A percentile compares a stretch with the other conserved stretches of the same genome.
phyloP scores from a whole-genome alignment of 805 yeast genomes.

The Candida maris region DNA sequence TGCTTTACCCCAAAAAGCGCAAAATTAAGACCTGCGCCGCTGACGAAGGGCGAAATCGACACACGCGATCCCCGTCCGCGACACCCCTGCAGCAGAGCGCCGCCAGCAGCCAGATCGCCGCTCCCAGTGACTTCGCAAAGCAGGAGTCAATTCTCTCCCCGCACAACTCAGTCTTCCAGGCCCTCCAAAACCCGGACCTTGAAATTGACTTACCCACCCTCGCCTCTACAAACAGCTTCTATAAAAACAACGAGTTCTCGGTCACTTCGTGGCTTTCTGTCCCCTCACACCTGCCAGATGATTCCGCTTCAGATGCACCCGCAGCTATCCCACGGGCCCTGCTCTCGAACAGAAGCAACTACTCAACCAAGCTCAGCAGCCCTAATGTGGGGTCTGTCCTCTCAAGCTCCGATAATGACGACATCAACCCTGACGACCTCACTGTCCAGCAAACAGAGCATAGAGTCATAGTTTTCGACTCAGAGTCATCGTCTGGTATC shows the following conservation, averaged over 20 bases:
- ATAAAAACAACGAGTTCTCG: constrained; percentile 28
- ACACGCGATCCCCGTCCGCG: constrained; percentile 1
- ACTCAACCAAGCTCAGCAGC: constrained; percentile 9
- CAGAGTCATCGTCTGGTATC: constrained; percentile 19
- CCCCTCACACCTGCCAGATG: constrained; percentile 7
- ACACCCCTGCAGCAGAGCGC: constrained; percentile 6
- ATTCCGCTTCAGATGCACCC: background rate
- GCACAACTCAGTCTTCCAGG: constrained; percentile 31
- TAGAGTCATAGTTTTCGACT: constrained; percentile 23
- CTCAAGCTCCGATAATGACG: constrained; percentile 33
- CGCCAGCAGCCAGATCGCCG: no score
- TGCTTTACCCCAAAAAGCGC: constrained; percentile 5
- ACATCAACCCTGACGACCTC: constrained; percentile 17
- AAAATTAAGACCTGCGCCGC: constrained; percentile 4
- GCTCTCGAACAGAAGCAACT: background rate
- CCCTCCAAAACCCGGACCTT: constrained; percentile 32
- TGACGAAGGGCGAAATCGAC: background rate
- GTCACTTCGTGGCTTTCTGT: constrained; percentile 35
- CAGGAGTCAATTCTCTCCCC: constrained; percentile 26
- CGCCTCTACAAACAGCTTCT: constrained; percentile 5
- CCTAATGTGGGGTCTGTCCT: constrained; percentile 30
- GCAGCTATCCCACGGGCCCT: background rate
- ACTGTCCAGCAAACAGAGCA: constrained; percentile 12
- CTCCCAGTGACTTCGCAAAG: constrained; percentile 9
- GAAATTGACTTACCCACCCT: constrained; percentile 20